Evolutionary conservation across 1,284 basidiomycete genomes (phyloP).

Genomic region (Pascua sp.): DNA sequence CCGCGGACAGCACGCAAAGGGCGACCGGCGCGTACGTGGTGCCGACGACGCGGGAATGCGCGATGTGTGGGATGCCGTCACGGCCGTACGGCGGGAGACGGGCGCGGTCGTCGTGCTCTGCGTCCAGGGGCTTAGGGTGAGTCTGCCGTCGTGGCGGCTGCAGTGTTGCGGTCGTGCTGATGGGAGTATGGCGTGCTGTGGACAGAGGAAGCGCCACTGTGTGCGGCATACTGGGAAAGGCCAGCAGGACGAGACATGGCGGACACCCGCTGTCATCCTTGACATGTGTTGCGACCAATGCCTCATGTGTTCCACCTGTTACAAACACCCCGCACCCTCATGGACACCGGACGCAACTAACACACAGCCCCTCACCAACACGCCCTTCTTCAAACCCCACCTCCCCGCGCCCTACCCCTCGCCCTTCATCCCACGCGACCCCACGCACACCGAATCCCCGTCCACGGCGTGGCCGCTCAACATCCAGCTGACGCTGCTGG

Average conservation of each 20-base stretch:
- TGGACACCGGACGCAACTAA: background rate
- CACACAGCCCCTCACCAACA: slow-evolving; percentile 4
- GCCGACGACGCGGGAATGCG: slow-evolving; percentile 32
- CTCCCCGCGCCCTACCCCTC: slow-evolving; percentile 41
- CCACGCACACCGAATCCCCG: background rate
- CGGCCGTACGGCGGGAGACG: slow-evolving; percentile 30
- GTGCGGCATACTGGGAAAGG: no score
- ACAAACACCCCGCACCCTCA: no score
- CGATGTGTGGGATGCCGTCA: slow-evolving; percentile 38
- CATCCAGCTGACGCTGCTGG: slow-evolving; percentile 35
- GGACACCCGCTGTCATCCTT: no score
- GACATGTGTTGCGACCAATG: no score
- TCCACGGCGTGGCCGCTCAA: slow-evolving; percentile 29
- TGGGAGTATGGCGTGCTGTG: background rate
- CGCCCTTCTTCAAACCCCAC: slow-evolving; percentile 35
- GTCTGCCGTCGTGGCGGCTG: background rate
- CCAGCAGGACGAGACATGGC: no score
- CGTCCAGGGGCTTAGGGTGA: slow-evolving; percentile 42
- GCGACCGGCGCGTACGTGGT: background rate
- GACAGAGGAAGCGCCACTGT: no score
- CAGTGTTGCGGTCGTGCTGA: no score
- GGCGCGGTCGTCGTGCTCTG: slow-evolving; percentile 39
- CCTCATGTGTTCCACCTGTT: no score
- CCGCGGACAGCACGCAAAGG: background rate
- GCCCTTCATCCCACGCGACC: slow-evolving; percentile 17